phyloP scores from a whole-genome alignment of 169 alveolate genomes.

The Eimeria brunetti region DNA sequence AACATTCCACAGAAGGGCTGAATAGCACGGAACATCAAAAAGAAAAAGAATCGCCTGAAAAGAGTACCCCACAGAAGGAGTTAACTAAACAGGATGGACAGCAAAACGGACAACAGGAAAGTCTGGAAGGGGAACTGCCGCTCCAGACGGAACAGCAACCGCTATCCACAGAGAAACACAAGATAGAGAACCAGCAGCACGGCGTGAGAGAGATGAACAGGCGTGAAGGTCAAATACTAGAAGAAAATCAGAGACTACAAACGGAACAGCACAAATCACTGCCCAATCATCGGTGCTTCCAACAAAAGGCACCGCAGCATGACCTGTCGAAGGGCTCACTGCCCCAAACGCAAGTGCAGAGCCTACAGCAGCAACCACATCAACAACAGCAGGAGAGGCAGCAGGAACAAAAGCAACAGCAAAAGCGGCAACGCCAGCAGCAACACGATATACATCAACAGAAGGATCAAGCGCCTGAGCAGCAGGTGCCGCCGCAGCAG shows the following conservation, averaged over 20 bases:
- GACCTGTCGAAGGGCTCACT: neutral
- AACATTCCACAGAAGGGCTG: neutral
- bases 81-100: neutral
- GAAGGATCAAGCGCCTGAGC: neutral
- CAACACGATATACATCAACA: neutral
- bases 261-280: neutral
- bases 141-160: neutral
- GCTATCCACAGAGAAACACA: neutral
- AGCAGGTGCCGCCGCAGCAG: constrained; percentile 1
- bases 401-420: neutral
- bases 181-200: neutral
- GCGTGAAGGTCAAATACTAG: neutral
- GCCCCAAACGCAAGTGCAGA: neutral
- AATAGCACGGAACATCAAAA: neutral
- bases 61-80: neutral
- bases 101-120: constrained; percentile 1
- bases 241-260: neutral
- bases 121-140: neutral
- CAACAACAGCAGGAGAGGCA: neutral
- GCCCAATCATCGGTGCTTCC: constrained; percentile 4
- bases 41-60: neutral
- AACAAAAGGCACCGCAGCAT: constrained; percentile 9
- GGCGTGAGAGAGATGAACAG: neutral
- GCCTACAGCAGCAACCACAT: neutral
- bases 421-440: neutral